Evolutionary conservation across 1,139 yeast species (phyloP), one percentile per base, ranked within the genome.

Genomic region (Sugiyamaella xylanicola): DNA sequence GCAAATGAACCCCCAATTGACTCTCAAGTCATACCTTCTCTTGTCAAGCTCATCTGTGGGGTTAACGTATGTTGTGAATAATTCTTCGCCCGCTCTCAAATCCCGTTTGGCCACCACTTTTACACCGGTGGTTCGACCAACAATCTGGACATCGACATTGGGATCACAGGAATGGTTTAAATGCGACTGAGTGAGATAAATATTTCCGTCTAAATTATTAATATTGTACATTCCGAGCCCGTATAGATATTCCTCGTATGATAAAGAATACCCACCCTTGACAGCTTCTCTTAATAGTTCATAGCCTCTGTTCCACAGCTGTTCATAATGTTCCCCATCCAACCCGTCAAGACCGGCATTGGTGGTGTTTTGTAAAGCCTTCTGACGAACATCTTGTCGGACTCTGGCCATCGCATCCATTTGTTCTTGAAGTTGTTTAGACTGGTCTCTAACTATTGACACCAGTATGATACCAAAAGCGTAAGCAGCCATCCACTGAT

Each of bases 1-100:
- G 69, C 96, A 89, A n/a, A 79, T 65, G 68, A 89, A 89, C 3
- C 96, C 96, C 90, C 91, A 89, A 64, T 86, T 85, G n/a, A 84
- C 83, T 56, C 92, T 74, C 51, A 89, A 73, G 60, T 81, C 85
- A 59, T 87, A 72, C 65, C 83, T 85, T 62, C 96, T 80, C 61
- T 84, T 83, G 47, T 77, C 80, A 5, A 85, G 81, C 2, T 83
- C 81, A 64, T 82, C 84, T 8, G 75, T 70, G 1, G 92, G 89
- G 63, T 86, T 83, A 1, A 88, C 89, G 64, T 89, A 89, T 1
- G 87, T 77, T 1, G 88, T 83, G 0, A 82, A 74, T 49, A 89
- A 76, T 66, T 88, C 95, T 63, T 86, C 91, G 16, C 86, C 87
- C 1, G 80, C 75, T 54, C 72, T 72, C 44, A 89, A 83, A 53